These are phyloP conservation scores for Gnomoniopsis smithogilvyi DNA, from an alignment of 2,329 filamentous ascomycete genomes.

Conservation along the genomic window DNA sequence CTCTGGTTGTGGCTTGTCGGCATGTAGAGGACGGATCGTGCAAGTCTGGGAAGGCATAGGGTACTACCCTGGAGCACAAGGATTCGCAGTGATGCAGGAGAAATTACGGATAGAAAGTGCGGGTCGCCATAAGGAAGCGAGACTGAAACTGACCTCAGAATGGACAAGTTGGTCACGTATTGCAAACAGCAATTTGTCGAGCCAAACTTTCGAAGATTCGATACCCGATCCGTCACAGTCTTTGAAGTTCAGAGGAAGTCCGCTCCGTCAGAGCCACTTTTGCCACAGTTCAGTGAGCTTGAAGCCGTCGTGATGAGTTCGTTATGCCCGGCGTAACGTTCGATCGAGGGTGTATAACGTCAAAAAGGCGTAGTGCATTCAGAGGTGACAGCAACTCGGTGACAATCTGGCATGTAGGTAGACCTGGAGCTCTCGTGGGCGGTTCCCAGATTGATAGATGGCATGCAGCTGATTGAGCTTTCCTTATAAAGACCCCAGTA, in stretches of 20 bases:
- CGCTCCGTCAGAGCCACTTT: neutral
- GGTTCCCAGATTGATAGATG: neutral
- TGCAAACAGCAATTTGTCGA: slow-evolving; percentile 1
- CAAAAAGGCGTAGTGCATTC: neutral
- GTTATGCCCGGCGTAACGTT: neutral
- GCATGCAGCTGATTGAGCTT: neutral
- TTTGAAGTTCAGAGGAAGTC: slow-evolving; percentile 7
- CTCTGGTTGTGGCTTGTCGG: slow-evolving; percentile 10
- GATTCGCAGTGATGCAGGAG: neutral
- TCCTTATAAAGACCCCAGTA: neutral
- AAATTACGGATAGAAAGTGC: neutral
- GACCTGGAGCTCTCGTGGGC: neutral
- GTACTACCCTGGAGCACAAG: slow-evolving; percentile 5
- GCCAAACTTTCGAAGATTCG: slow-evolving; percentile 4
- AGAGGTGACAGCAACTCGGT: neutral
- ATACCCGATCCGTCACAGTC: neutral
- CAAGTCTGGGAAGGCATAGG: neutral
- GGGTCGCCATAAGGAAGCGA: slow-evolving; percentile 1
- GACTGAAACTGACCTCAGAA: slow-evolving; percentile 5
- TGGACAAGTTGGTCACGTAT: neutral
- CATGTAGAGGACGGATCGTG: neutral
- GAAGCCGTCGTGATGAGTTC: neutral
- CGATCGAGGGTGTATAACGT: neutral
- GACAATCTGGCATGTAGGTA: neutral
- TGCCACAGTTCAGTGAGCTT: neutral